Evolutionary conservation across 2,329 filamentous ascomycete species (phyloP).

Genomic region (Fusarium neocosmosporiellum): DNA sequence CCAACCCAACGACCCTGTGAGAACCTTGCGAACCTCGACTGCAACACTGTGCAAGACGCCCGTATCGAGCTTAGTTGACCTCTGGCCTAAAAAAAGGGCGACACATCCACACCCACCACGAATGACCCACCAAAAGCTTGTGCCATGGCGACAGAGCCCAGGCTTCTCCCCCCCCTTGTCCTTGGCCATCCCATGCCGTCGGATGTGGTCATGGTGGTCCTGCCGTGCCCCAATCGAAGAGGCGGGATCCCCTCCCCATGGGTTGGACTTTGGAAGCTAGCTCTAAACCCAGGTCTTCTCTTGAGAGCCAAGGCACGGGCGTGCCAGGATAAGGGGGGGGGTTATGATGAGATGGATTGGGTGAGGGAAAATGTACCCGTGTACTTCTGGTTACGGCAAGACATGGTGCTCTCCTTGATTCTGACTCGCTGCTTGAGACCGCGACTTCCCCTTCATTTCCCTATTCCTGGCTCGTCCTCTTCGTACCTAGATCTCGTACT

Average conservation of each 20-base stretch:
- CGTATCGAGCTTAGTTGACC: not conserved
- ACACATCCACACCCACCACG: constrained; percentile 22
- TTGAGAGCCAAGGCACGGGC: constrained; percentile 11
- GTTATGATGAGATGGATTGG: constrained; percentile 3
- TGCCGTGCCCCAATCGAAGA: constrained; percentile 27
- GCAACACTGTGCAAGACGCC: not conserved
- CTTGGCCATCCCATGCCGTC: constrained; percentile 10
- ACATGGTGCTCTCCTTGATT: constrained; percentile 25
- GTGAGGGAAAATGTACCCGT: constrained; percentile 25
- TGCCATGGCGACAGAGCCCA: constrained; percentile 16
- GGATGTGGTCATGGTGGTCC: constrained; percentile 2
- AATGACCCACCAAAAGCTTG: constrained; percentile 38
- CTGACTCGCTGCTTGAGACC: constrained; percentile 33
- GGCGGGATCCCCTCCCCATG: constrained; percentile 6
- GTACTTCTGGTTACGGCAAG: constrained; percentile 19
- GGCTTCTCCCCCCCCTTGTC: constrained; percentile 13
- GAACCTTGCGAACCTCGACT: constrained; percentile 7
- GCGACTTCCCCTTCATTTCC: constrained; percentile 37
- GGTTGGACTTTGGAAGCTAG: constrained; percentile 16
- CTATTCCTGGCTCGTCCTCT: constrained; percentile 17
- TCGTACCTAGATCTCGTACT: constrained; percentile 34
- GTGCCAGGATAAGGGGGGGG: not conserved
- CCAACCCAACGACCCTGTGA: constrained; percentile 34
- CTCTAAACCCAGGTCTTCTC: constrained; percentile 6
- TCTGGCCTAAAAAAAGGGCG: constrained; percentile 35